phyloP scores from a whole-genome alignment of 2,329 filamentous ascomycete species.

The Dactylellina haptotyla region DNA sequence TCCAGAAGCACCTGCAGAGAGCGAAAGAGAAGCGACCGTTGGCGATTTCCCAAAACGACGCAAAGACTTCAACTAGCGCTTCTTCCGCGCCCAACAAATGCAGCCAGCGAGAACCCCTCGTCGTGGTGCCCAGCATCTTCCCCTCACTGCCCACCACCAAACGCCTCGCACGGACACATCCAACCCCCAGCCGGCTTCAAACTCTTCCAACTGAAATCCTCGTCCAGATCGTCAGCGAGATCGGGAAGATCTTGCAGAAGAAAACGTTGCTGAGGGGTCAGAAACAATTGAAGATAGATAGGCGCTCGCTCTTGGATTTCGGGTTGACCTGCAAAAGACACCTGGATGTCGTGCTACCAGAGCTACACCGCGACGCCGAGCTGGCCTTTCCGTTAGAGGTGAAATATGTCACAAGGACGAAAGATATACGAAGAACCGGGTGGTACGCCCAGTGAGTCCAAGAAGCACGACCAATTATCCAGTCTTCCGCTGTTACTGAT shows the following conservation, averaged over 20 bases:
- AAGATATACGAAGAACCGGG: not conserved
- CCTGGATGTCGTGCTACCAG: slow-evolving; percentile 1
- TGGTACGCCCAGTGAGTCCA: slow-evolving; percentile 8
- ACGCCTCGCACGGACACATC: not conserved
- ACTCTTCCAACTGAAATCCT: not conserved
- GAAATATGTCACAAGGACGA: not conserved
- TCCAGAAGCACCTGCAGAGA: not conserved
- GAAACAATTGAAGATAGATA: not conserved
- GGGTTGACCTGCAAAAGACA: slow-evolving; percentile 13
- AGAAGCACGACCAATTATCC: too few species aligned
- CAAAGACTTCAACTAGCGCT: not conserved
- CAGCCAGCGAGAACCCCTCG: not conserved
- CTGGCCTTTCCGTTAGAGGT: not conserved
- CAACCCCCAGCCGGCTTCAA: not conserved
- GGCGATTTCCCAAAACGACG: not conserved
- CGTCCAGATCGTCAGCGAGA: not conserved
- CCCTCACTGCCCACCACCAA: not conserved
- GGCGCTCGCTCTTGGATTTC: slow-evolving; percentile 8
- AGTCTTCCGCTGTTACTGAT: too few species aligned
- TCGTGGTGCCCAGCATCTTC: not conserved
- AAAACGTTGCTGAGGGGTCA: not conserved
- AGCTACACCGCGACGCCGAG: not conserved
- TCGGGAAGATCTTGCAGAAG: not conserved
- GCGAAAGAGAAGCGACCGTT: not conserved
- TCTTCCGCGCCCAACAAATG: not conserved